A percentile compares a stretch with the other conserved stretches of the same genome.
phyloP scores from a whole-genome alignment of 1,139 yeast genomes.

The Magnusiomyces sp. region DNA sequence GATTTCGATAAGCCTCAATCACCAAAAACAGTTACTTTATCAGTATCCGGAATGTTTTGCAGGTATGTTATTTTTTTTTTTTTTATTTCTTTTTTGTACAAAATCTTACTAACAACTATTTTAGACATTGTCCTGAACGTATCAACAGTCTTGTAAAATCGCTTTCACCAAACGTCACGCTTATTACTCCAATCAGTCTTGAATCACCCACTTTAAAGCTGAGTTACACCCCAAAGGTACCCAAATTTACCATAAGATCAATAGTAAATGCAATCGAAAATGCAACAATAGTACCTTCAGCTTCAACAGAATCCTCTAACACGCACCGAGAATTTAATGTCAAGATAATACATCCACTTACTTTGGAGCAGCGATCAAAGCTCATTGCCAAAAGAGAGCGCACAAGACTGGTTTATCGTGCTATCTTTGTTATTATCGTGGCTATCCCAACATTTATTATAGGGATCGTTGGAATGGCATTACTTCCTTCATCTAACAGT shows the following conservation, averaged over 20 bases:
- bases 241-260: constrained; percentile 43
- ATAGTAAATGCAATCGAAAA: constrained; percentile 25
- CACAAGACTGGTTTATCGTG: constrained; percentile 38
- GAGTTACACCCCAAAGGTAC: constrained; percentile 53
- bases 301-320: neutral
- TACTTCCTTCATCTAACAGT: constrained; percentile 39
- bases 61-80: constrained; percentile 21
- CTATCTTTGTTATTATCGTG: constrained; percentile 41
- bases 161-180: constrained; percentile 48
- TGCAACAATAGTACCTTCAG: neutral
- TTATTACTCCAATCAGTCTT: constrained; percentile 49
- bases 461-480: constrained; percentile 62
- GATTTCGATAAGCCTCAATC: too few species aligned
- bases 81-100: neutral
- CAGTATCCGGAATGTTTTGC: constrained; percentile 65
- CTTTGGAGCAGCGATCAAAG: constrained; percentile 58
- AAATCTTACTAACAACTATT: constrained; percentile 10
- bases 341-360: constrained; percentile 46
- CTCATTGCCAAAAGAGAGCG: constrained; percentile 45
- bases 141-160: constrained; percentile 43
- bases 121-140: constrained; percentile 52
- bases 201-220: constrained; percentile 51
- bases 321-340: constrained; percentile 40
- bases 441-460: constrained; percentile 65
- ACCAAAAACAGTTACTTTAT: constrained; percentile 49